These are phyloP conservation scores for Digitaria exilis DNA, from an alignment of 202 grass and related monocot genomes.

Conservation along the genomic window DNA sequence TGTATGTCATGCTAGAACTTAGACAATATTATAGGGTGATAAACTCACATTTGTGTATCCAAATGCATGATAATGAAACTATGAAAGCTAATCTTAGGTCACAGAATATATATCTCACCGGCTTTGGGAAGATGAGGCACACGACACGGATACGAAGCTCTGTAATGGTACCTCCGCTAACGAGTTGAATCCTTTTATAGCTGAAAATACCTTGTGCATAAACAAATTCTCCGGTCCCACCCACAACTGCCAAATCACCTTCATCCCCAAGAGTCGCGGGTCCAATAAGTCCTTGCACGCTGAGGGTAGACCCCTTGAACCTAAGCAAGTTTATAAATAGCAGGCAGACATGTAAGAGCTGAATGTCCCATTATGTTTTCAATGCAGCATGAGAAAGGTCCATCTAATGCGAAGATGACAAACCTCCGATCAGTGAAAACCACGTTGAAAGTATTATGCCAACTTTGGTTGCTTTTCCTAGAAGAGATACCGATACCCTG, in stretches of 20 bases:
- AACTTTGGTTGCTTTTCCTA: background rate
- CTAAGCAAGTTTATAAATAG: background rate
- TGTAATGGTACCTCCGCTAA: accelerated
- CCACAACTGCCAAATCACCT: background rate
- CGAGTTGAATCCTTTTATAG: background rate
- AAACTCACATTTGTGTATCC: background rate
- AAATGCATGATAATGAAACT: too few relatives aligned
- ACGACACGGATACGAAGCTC: background rate
- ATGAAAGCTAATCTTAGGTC: too few relatives aligned
- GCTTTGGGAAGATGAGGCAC: background rate
- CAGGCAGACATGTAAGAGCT: too few relatives aligned
- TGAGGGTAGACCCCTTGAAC: background rate
- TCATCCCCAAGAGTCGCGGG: background rate
- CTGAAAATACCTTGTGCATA: background rate
- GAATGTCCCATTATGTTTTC: too few relatives aligned
- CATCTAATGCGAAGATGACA: background rate
- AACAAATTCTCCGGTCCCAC: background rate
- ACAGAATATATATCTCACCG: background rate
- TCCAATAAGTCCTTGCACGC: background rate
- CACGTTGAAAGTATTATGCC: background rate
- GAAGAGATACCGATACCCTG: background rate
- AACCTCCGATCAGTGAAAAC: background rate
- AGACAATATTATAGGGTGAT: background rate
- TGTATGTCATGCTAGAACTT: background rate
- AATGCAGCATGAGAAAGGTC: too few relatives aligned